phyloP scores from a whole-genome alignment of 1,284 basidiomycete genomes.

The Retiboletus flavoniger region DNA sequence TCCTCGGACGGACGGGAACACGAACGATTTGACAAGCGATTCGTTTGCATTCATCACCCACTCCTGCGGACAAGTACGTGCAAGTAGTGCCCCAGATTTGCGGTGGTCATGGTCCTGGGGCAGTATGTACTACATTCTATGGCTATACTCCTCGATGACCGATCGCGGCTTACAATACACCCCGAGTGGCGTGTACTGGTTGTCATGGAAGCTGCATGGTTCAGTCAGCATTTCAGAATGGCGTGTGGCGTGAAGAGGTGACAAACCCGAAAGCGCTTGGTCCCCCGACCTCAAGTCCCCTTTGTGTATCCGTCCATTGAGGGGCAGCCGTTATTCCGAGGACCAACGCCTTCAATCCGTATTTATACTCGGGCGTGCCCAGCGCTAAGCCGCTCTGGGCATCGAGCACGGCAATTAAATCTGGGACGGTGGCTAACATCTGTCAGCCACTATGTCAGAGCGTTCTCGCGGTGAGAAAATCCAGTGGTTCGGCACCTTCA shows the following conservation, averaged over 20 bases:
- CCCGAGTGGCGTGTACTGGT: constrained; percentile 37
- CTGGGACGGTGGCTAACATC: constrained; percentile 50
- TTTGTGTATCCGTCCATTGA: constrained; percentile 51
- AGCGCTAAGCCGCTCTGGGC: constrained; percentile 54
- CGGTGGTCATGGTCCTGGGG: neutral
- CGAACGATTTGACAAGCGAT: neutral
- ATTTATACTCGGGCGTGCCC: constrained; percentile 49
- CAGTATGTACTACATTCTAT: neutral
- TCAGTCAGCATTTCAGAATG: constrained; percentile 9
- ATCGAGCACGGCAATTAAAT: constrained; percentile 60
- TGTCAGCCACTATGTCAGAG: constrained; percentile 15
- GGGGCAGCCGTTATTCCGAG: constrained; percentile 56
- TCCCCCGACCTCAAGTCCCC: constrained; percentile 54
- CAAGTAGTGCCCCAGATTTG: constrained; percentile 10
- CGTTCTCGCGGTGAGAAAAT: neutral
- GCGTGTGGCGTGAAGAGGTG: neutral
- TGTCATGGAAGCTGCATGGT: constrained; percentile 30
- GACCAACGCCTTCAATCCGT: constrained; percentile 56
- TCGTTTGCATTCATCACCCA: neutral
- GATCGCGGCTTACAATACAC: constrained; percentile 36
- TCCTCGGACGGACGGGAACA: constrained; percentile 1
- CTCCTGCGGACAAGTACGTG: neutral
- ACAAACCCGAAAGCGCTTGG: constrained; percentile 40
- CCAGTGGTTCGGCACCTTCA: constrained; percentile 12
- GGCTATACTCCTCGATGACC: constrained; percentile 38